These are phyloP conservation scores for Colletotrichum costaricense DNA, from an alignment of 2,329 filamentous ascomycete species.

Conservation along the genomic window DNA sequence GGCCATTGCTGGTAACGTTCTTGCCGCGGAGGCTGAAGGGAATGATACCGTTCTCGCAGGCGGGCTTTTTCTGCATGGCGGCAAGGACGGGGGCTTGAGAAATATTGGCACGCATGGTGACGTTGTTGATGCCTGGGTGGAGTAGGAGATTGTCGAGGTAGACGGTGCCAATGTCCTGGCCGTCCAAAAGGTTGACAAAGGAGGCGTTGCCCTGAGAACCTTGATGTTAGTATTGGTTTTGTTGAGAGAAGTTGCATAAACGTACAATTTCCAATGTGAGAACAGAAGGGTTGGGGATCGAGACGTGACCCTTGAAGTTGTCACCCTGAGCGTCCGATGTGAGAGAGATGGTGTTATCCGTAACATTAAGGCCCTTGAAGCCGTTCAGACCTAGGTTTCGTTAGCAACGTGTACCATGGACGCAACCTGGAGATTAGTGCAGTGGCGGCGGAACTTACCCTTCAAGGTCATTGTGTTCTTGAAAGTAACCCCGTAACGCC, in stretches of 20 bases:
- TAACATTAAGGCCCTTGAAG: conserved; percentile 66
- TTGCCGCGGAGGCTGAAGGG: conserved; percentile 66
- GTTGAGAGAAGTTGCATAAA: conserved; percentile 26
- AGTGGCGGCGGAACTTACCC: conserved; percentile 39
- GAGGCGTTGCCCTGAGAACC: conserved; percentile 67
- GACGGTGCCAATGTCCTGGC: conserved; percentile 62
- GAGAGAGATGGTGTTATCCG: conserved; percentile 59
- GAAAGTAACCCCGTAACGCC: conserved; percentile 63
- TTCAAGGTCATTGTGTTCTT: conserved; percentile 65
- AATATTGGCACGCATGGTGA: conserved; percentile 65
- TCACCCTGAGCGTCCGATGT: conserved; percentile 54
- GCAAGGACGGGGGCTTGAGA: conserved; percentile 60
- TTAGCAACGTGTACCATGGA: conserved; percentile 23
- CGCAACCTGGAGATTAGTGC: background rate
- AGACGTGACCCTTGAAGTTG: conserved; percentile 71
- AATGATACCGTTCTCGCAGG: conserved; percentile 66
- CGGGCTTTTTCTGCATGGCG: conserved; percentile 53
- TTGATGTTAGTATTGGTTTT: background rate
- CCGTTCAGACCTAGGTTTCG: conserved; percentile 57
- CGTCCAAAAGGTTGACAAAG: conserved; percentile 68
- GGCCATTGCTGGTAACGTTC: conserved; percentile 61
- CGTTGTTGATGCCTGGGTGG: conserved; percentile 67
- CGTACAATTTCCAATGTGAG: conserved; percentile 73
- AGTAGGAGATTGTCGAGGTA: conserved; percentile 70
- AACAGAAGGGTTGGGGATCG: conserved; percentile 73